A percentile compares a stretch with the other conserved stretches of the same genome.
phyloP scores from a whole-genome alignment of 1,284 basidiomycete species.

The Naganishia liquefaciens region DNA sequence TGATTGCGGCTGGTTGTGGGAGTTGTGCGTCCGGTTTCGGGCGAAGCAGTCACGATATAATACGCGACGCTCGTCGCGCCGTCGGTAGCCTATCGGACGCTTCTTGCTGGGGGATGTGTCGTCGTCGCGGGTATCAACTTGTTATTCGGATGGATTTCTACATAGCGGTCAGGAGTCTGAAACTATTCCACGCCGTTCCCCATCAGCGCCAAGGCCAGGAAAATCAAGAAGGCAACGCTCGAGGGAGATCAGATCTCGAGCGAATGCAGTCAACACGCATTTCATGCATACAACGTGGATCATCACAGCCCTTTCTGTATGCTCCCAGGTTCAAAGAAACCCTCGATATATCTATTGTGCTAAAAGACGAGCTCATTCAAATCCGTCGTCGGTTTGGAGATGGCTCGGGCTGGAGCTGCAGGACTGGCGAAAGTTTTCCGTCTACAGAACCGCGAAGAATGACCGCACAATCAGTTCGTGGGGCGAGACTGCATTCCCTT shows the following conservation, averaged over 20 bases:
- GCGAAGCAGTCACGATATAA: background rate
- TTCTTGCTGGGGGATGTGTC: background rate
- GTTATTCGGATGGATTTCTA: too few species aligned
- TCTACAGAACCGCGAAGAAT: constrained; percentile 30
- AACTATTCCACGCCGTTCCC: too few species aligned
- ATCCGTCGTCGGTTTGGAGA: constrained; percentile 27
- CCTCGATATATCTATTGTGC: background rate
- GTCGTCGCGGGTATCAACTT: too few species aligned
- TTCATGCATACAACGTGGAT: background rate
- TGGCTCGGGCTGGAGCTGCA: constrained; percentile 43
- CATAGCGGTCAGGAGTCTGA: too few species aligned
- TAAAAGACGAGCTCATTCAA: constrained; percentile 21
- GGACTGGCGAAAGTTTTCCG: constrained; percentile 49
- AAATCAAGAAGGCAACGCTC: too few species aligned
- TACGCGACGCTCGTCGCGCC: background rate
- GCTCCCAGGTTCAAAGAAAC: background rate
- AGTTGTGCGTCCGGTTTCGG: background rate
- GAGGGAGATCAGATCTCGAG: too few species aligned
- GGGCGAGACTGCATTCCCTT: background rate
- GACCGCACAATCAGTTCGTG: background rate
- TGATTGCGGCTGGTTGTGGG: background rate
- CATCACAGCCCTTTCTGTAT: background rate
- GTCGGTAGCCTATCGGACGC: background rate
- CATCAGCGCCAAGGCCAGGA: too few species aligned
- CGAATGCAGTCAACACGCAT: background rate